Base-by-base conservation (phyloP, 2,329 filamentous ascomycete genomes). In the Aschersonia sp. region DNA sequence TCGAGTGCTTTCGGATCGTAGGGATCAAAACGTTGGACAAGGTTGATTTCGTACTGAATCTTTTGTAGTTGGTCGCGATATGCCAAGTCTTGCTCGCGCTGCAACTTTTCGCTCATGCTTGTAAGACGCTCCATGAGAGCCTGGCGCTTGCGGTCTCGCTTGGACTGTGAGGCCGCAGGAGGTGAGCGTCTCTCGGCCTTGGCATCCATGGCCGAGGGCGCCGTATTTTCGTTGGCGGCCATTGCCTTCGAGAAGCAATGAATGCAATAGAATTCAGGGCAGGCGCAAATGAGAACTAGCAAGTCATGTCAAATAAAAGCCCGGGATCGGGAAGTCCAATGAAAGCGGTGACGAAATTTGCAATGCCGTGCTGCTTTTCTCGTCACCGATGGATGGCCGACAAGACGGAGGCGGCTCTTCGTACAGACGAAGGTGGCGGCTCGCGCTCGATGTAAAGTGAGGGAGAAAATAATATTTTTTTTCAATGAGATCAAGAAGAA, bases 41-140 rank as follows among this genome's bases (percentile, higher is more conserved):
- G 75, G 50, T 78, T 86, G 67, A 89, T 88, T 63, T 95, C 89
- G 54, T 87, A 81, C 66, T 96, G 89, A n/a, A 96, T 79, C 55
- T 87, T 87, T 58, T 92, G 83, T 2, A 96, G 76, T 65, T 96
- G 87, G 54, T 92, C 85, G 52, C 89, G 81, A 64, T 94, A 97
- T 57, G 87, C 81, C 52, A 77, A 72, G 63, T 95, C 87, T 54
- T 86, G 78, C 59, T 94, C 88, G 53, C 83, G 78, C 53, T 80
- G 78, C 65, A 95, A 90, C 54, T 81, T 81, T 47, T 83, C 79
- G 47, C 83, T 81, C 65, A 96, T 80, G 48, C 81, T 77, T 41
- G 79, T 75, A 6, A 95, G 76, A 53, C 85, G 83, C 51, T 95
- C 88, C 55, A 81, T 79, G 51, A 96, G 79, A 58, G 83, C 80